phyloP scores from a whole-genome alignment of 2,329 filamentous ascomycete species.

The Metarhizium album region DNA sequence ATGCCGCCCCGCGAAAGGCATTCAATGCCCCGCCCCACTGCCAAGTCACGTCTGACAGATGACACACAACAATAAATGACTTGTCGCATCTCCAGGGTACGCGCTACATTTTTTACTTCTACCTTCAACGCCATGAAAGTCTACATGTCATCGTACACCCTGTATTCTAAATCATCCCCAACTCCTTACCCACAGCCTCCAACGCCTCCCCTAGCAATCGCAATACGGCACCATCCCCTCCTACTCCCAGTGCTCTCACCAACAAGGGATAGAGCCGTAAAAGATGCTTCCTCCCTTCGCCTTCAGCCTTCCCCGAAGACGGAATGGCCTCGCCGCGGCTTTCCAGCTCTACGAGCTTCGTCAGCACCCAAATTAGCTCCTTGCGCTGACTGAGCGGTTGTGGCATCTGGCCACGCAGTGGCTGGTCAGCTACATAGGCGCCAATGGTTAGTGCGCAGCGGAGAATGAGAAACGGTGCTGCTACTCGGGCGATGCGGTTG shows the following conservation, averaged over 20 bases:
- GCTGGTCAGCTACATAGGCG: conserved; percentile 82
- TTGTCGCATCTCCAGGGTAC: too few relatives aligned
- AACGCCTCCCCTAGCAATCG: conserved; percentile 48
- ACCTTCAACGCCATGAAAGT: neutral
- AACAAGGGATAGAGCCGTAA: conserved; percentile 71
- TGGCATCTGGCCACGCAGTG: conserved; percentile 78
- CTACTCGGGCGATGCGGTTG: conserved; percentile 59
- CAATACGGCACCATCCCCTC: conserved; percentile 51
- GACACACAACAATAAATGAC: too few relatives aligned
- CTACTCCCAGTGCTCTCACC: conserved; percentile 46
- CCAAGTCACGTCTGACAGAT: too few relatives aligned
- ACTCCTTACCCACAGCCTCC: conserved; percentile 48
- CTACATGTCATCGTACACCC: neutral
- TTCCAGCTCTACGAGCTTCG: conserved; percentile 52
- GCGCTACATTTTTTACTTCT: too few relatives aligned
- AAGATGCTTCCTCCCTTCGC: conserved; percentile 61
- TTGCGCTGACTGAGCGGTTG: conserved; percentile 71
- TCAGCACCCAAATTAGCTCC: conserved; percentile 65
- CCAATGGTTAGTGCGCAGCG: conserved; percentile 73
- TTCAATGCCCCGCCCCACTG: too few relatives aligned
- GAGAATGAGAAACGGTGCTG: conserved; percentile 72
- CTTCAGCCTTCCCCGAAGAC: conserved; percentile 35
- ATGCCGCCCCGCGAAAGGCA: conserved; percentile 15
- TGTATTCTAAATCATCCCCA: conserved; percentile 13
- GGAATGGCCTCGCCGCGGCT: conserved; percentile 64